Percentiles rank a stretch among this genome's conserved stretches.
phyloP scores from a whole-genome alignment of 106 monocot species.

The Platanthera zijinensis region DNA sequence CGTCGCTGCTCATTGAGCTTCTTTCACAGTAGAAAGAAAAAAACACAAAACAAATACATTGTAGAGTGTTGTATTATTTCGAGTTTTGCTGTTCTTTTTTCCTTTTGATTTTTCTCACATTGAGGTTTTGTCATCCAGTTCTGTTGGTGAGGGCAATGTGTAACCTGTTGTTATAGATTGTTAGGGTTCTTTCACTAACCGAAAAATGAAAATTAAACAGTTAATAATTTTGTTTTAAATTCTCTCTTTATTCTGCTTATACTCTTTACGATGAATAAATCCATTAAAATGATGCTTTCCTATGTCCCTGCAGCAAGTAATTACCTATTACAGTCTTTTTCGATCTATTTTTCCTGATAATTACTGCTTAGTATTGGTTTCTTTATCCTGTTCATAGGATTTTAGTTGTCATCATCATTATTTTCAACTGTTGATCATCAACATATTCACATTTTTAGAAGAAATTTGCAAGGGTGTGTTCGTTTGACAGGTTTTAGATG shows the following conservation, averaged over 20 bases:
- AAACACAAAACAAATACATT: background rate
- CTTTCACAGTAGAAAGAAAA: background rate
- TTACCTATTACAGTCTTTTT: too few relatives aligned
- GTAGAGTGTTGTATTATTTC: conserved; percentile 1
- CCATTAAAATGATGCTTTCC: too few relatives aligned
- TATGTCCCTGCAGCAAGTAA: too few relatives aligned
- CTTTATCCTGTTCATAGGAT: too few relatives aligned
- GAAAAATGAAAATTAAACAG: background rate
- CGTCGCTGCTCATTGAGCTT: conserved; percentile 9
- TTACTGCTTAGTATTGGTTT: too few relatives aligned
- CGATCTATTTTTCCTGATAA: too few relatives aligned
- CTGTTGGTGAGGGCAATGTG: background rate
- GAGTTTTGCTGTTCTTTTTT: background rate
- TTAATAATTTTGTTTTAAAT: background rate
- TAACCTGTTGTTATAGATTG: background rate
- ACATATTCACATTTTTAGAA: too few relatives aligned
- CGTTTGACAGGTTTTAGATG: too few relatives aligned
- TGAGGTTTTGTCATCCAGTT: background rate
- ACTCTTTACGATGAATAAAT: too few relatives aligned
- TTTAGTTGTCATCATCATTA: too few relatives aligned
- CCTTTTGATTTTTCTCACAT: background rate
- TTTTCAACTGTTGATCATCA: too few relatives aligned
- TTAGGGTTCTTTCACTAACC: background rate
- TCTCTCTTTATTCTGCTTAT: background rate
- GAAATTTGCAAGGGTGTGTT: too few relatives aligned